Percentiles rank a stretch among this genome's conserved stretches.
Evolutionary conservation across 257 asterid species (phyloP).

Genomic region (Echites panduratus): DNA sequence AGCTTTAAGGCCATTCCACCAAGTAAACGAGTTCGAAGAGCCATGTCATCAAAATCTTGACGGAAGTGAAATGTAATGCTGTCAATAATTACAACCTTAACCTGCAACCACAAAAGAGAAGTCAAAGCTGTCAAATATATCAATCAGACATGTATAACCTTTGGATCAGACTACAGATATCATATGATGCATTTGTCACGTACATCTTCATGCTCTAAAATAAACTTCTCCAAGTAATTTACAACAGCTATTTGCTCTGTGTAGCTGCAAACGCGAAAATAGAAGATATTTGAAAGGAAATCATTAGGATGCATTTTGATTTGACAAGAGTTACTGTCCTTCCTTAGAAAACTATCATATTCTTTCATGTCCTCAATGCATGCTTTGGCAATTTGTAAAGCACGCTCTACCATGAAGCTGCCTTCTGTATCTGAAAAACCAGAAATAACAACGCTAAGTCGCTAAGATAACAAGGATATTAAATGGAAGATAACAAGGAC

Average conservation of each 20-base stretch:
- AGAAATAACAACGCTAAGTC: conserved; percentile 11
- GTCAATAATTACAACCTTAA: conserved; percentile 72
- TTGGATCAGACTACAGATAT: not conserved
- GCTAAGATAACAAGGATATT: too few relatives aligned
- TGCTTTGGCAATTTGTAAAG: conserved; percentile 83
- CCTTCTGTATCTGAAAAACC: conserved; percentile 80
- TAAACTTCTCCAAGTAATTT: conserved; percentile 78
- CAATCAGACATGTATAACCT: not conserved
- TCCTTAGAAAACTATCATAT: conserved; percentile 50
- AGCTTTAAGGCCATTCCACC: conserved; percentile 80
- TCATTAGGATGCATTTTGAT: conserved; percentile 47
- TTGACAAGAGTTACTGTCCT: conserved; percentile 41
- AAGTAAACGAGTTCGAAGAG: conserved; percentile 80
- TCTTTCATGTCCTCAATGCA: conserved; percentile 77
- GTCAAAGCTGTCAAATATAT: conserved; percentile 1
- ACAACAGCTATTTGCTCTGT: conserved; percentile 86
- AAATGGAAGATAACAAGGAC: conserved; percentile 6
- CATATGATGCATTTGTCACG: conserved; percentile 16
- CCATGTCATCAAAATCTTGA: conserved; percentile 93
- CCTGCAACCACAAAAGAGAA: conserved; percentile 38
- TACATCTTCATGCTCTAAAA: conserved; percentile 82
- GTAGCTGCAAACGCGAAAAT: conserved; percentile 81
- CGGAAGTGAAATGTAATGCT: conserved; percentile 97
- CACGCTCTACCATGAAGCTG: conserved; percentile 95
- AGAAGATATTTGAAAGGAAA: conserved; percentile 73